Conservation (phyloP, 2,329 filamentous ascomycete genomes). For the Dactylellina drechsleri region DNA sequence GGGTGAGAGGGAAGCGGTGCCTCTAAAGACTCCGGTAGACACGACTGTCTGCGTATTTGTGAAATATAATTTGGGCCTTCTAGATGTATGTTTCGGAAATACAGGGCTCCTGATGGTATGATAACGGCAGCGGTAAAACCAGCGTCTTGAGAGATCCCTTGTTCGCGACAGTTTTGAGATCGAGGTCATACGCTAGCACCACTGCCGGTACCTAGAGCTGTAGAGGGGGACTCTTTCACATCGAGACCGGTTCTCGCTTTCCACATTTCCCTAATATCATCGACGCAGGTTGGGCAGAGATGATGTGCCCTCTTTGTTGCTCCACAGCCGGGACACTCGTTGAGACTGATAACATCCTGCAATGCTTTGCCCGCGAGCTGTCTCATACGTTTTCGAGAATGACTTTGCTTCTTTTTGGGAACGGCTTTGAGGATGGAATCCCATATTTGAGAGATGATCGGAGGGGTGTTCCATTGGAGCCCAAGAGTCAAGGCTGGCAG, state of each 20-base stretch:
- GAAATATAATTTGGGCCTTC: too few species aligned
- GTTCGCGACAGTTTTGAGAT: too few species aligned
- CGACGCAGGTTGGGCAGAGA: constrained; percentile 85
- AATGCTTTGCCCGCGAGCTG: constrained; percentile 96
- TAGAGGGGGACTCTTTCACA: too few species aligned
- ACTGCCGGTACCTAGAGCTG: too few species aligned
- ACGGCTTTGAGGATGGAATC: constrained; percentile 90
- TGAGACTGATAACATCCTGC: constrained; percentile 87
- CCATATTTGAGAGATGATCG: constrained; percentile 66
- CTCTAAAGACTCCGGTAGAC: too few species aligned
- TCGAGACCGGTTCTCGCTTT: constrained; percentile 57
- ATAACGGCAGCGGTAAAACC: too few species aligned
- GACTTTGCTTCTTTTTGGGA: constrained; percentile 98
- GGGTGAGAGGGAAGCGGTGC: too few species aligned
- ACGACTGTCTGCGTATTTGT: too few species aligned
- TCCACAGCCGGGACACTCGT: constrained; percentile 89
- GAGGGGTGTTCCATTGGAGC: constrained; percentile 72
- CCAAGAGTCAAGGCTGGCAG: constrained; percentile 69
- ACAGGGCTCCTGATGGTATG: too few species aligned
- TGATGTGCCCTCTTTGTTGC: constrained; percentile 87
- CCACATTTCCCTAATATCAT: constrained; percentile 68
- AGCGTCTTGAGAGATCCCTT: too few species aligned
- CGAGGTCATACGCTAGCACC: too few species aligned
- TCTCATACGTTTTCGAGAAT: constrained; percentile 91
- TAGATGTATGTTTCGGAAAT: too few species aligned